phyloP scores from a whole-genome alignment of 2,329 filamentous ascomycete species.

The Diaporthe helianthi region DNA sequence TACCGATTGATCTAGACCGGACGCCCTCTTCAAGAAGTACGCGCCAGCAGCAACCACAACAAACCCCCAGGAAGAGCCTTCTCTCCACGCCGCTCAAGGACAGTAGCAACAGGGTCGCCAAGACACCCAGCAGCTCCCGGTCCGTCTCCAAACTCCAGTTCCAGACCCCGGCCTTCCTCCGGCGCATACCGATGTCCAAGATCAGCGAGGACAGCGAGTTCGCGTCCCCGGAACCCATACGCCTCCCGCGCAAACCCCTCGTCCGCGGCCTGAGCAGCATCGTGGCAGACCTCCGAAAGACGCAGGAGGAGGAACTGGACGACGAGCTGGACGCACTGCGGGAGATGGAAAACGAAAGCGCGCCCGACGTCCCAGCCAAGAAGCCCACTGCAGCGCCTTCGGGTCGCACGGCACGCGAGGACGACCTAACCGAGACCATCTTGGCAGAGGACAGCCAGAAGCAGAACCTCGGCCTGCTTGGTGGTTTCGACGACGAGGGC shows the following conservation, averaged over 20 bases:
- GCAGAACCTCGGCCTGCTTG: slow-evolving; percentile 53
- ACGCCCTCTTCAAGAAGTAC: slow-evolving; percentile 64
- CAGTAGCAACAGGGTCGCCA: slow-evolving; percentile 45
- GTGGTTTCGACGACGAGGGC: slow-evolving; percentile 70
- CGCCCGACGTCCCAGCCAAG: neutral
- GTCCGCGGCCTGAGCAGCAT: slow-evolving; percentile 76
- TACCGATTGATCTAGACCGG: slow-evolving; percentile 45
- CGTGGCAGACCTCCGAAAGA: slow-evolving; percentile 71
- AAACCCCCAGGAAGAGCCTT: slow-evolving; percentile 23
- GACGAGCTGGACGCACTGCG: slow-evolving; percentile 77
- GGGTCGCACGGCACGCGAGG: neutral
- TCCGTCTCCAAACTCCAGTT: slow-evolving; percentile 65
- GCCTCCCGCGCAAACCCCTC: slow-evolving; percentile 66
- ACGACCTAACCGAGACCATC: slow-evolving; percentile 43
- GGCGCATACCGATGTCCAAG: slow-evolving; percentile 57
- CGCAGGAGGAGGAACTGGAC: slow-evolving; percentile 73
- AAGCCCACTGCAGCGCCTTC: slow-evolving; percentile 10
- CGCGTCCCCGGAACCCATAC: slow-evolving; percentile 55
- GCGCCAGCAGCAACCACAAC: slow-evolving; percentile 25
- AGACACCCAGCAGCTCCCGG: slow-evolving; percentile 50
- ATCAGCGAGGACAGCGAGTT: slow-evolving; percentile 64
- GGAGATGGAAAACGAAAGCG: slow-evolving; percentile 66
- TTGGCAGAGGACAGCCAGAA: slow-evolving; percentile 54
- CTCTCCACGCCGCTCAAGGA: slow-evolving; percentile 64
- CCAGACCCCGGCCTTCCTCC: slow-evolving; percentile 75